phyloP scores from a whole-genome alignment of 805 yeast genomes.

The Cyberlindnera mississippiensis region DNA sequence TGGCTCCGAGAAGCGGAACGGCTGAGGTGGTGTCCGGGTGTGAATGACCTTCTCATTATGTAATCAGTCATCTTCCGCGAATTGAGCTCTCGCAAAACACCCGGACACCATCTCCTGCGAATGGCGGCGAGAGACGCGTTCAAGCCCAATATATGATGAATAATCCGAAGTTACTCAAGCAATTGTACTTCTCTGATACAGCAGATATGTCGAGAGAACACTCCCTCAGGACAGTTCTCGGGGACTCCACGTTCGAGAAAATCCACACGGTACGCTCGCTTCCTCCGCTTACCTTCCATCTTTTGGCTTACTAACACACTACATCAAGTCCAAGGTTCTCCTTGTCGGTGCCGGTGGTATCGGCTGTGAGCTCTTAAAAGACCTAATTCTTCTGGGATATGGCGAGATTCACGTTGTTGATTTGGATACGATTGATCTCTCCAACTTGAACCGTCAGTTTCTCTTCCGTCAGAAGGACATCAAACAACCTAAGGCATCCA shows the following conservation, averaged over 20 bases:
- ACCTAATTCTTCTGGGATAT: conserved; percentile 71
- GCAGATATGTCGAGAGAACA: conserved; percentile 17
- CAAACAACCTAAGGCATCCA: conserved; percentile 79
- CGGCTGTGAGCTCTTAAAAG: conserved; percentile 87
- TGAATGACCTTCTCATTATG: conserved; percentile 2
- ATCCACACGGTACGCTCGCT: conserved; percentile 16
- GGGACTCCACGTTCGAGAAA: conserved; percentile 10
- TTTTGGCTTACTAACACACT: neutral
- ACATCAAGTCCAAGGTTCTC: conserved; percentile 48
- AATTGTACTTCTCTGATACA: no score
- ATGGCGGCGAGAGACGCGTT: neutral
- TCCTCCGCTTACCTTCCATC: no score
- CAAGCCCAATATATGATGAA: no score
- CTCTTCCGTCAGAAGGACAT: conserved; percentile 86
- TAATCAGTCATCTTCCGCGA: conserved; percentile 1
- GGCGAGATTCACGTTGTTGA: conserved; percentile 93
- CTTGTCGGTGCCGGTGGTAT: conserved; percentile 97
- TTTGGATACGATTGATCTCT: conserved; percentile 88
- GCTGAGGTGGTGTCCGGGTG: conserved; percentile 5
- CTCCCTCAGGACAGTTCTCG: conserved; percentile 18
- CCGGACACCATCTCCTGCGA: conserved; percentile 1
- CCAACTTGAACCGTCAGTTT: conserved; percentile 91
- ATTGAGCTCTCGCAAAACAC: neutral
- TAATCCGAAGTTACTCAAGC: no score
- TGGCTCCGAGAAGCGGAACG: conserved; percentile 11